Percentiles rank a stretch among this genome's conserved stretches.
These are phyloP conservation scores for Ambrosiella beaveri DNA, from an alignment of 2,329 filamentous ascomycete species.

Conservation along the genomic window DNA sequence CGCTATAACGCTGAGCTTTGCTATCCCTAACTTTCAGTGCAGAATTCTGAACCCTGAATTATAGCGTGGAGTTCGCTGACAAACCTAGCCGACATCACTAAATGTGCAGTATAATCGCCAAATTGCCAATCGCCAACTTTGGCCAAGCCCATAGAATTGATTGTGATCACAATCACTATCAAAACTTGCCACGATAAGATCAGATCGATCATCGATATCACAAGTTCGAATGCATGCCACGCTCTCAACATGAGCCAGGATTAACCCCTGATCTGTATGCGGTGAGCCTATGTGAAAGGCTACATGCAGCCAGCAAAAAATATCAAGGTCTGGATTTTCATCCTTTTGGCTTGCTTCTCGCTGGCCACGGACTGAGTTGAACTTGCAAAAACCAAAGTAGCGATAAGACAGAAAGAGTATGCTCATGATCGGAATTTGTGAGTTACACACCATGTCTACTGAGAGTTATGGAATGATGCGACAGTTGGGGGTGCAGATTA, in stretches of 20 bases:
- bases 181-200: not conserved
- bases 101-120: not conserved
- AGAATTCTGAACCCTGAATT: not conserved
- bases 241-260: not conserved
- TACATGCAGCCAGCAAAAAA: not conserved
- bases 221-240: not conserved
- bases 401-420: too few relatives aligned
- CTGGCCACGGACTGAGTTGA: not conserved
- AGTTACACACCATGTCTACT: too few relatives aligned
- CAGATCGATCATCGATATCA: not conserved
- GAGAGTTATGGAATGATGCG: too few relatives aligned
- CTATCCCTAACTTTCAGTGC: not conserved
- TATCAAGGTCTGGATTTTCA: not conserved
- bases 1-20: not conserved
- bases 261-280: not conserved
- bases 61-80: not conserved
- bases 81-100: not conserved
- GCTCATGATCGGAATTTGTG: too few relatives aligned
- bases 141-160: not conserved
- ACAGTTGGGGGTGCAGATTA: too few relatives aligned
- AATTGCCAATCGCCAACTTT: not conserved
- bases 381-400: too few relatives aligned
- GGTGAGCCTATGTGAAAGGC: not conserved
- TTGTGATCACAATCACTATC: not conserved
- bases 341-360: not conserved